Conservation (phyloP, 805 yeast genomes). For the Candida morakotiae region DNA sequence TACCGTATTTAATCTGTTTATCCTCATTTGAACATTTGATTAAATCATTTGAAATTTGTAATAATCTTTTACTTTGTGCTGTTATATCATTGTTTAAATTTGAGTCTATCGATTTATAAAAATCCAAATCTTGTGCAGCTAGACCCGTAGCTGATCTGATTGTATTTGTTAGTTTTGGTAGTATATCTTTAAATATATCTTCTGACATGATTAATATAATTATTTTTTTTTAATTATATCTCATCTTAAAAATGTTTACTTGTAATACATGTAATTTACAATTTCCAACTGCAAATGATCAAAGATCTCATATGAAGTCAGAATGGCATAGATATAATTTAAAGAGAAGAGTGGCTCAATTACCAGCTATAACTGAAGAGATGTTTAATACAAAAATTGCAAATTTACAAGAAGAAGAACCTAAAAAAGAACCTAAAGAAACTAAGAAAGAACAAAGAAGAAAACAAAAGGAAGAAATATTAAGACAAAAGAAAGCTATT, state of each 20-base stretch:
- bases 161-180: conserved; percentile 50
- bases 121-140: conserved; percentile 77
- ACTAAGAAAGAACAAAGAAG: conserved; percentile 50
- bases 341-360: conserved; percentile 82
- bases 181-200: conserved; percentile 12
- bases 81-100: conserved; percentile 37
- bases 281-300: conserved; percentile 78
- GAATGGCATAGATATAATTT: conserved; percentile 98
- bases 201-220: conserved; percentile 5
- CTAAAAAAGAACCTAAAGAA: conserved; percentile 14
- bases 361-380: conserved; percentile 43
- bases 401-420: conserved; percentile 14
- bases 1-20: conserved; percentile 24
- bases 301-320: conserved; percentile 90
- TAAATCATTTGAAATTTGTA: conserved; percentile 44
- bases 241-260: conserved; percentile 35
- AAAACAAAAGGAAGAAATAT: conserved; percentile 45
- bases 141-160: conserved; percentile 67
- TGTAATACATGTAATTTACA: conserved; percentile 87
- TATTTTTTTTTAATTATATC: background rate
- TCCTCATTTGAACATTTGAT: conserved; percentile 16
- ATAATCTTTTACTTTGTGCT: conserved; percentile 36
- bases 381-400: conserved; percentile 30
- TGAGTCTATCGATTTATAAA: conserved; percentile 60
- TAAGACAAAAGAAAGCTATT: conserved; percentile 45